Conservation (phyloP, 768 basidiomycete species). For the Agaricus sinodeliciosus region DNA sequence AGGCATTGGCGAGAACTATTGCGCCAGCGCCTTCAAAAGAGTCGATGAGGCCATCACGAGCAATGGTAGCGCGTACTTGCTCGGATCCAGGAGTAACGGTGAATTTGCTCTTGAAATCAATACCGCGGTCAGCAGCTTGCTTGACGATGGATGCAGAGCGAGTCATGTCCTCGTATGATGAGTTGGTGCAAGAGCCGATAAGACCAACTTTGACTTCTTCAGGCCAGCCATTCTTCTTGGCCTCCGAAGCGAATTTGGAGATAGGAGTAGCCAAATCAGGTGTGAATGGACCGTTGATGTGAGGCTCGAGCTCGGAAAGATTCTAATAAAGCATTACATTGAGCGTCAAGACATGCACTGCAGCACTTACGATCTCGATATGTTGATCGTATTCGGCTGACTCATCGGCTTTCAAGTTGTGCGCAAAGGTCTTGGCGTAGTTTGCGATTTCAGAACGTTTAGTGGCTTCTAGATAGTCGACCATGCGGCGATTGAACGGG, state of each 20-base stretch:
- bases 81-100: constrained; percentile 98
- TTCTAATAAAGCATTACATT: constrained; percentile 42
- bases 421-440: constrained; percentile 83
- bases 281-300: constrained; percentile 99
- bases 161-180: constrained; percentile 99
- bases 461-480: constrained; percentile 90
- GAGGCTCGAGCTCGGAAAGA: constrained; percentile 95
- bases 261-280: constrained; percentile 98
- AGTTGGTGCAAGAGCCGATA: constrained; percentile 99
- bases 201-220: constrained; percentile 94
- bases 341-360: not conserved
- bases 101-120: constrained; percentile 88
- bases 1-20: constrained; percentile 94
- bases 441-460: constrained; percentile 81
- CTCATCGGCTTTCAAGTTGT: constrained; percentile 87
- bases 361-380: constrained; percentile 75
- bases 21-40: constrained; percentile 86
- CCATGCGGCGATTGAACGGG: constrained; percentile 98
- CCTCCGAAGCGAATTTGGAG: constrained; percentile 88
- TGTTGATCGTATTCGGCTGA: constrained; percentile 89
- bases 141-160: constrained; percentile 92
- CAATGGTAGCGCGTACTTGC: constrained; percentile 97
- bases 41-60: constrained; percentile 89
- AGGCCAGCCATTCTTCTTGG: constrained; percentile 96
- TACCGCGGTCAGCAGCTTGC: constrained; percentile 83